Evolutionary conservation across 805 yeast genomes (phyloP).

Genomic region (Saturnispora galanensis): DNA sequence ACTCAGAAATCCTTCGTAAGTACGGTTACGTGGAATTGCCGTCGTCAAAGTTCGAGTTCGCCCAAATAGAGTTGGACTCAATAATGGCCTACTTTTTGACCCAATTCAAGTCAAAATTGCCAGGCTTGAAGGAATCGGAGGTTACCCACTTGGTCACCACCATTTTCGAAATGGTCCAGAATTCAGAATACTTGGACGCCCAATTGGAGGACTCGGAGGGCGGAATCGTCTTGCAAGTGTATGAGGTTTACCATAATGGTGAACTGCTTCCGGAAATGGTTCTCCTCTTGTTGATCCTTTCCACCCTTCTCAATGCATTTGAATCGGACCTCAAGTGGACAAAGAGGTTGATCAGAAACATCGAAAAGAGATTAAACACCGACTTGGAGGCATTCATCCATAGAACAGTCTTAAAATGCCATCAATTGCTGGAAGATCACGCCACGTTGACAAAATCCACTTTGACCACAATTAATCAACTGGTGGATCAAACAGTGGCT

Average conservation of each 20-base stretch:
- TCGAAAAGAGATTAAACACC: conserved; percentile 13
- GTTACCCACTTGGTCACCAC: conserved; percentile 23
- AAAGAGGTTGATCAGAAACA: conserved; percentile 19
- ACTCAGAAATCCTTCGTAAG: conserved; percentile 79
- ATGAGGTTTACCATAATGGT: conserved; percentile 51
- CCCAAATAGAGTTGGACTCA: conserved; percentile 48
- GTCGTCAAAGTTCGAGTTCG: conserved; percentile 72
- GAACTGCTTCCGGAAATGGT: conserved; percentile 52
- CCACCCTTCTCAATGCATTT: conserved; percentile 28
- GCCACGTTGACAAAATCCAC: conserved; percentile 33
- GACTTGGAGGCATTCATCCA: conserved; percentile 30
- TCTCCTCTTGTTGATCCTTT: conserved; percentile 43
- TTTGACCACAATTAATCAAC: conserved; percentile 22
- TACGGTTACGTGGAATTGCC: conserved; percentile 80
- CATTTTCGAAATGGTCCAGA: conserved; percentile 29
- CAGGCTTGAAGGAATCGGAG: conserved; percentile 14
- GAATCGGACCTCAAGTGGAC: conserved; percentile 25
- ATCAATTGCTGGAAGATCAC: conserved; percentile 46
- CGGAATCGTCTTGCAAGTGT: conserved; percentile 42
- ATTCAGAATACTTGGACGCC: conserved; percentile 27
- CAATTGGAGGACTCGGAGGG: conserved; percentile 23
- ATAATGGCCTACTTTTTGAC: conserved; percentile 31
- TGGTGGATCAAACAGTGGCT: conserved; percentile 29
- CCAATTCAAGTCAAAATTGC: conserved; percentile 16
- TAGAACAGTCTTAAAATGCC: conserved; percentile 48